Conservation (phyloP, 306 rosid species). For the Pyrus communis region DNA sequence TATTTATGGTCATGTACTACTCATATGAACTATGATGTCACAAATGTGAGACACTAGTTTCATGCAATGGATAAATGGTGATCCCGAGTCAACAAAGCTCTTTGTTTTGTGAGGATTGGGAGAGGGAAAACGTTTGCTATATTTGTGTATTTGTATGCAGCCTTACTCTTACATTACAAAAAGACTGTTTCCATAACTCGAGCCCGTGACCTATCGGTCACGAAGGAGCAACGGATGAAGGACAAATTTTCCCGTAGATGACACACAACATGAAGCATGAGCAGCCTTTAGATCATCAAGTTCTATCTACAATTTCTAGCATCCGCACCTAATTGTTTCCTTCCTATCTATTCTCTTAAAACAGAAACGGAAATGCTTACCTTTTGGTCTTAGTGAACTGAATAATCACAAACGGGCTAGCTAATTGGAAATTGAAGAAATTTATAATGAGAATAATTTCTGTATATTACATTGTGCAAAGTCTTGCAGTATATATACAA, state of each 20-base stretch:
- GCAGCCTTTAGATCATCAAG: not conserved
- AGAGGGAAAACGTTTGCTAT: too few relatives aligned
- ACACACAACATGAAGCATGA: not conserved
- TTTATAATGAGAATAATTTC: too few relatives aligned
- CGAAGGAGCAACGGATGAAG: not conserved
- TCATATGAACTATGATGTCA: not conserved
- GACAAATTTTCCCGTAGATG: not conserved
- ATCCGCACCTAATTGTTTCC: not conserved
- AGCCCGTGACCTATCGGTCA: too few relatives aligned
- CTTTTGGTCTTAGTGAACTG: not conserved
- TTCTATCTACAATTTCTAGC: not conserved
- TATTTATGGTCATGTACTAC: not conserved
- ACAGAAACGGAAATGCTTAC: not conserved
- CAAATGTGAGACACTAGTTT: not conserved
- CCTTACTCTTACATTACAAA: too few relatives aligned
- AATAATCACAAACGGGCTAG: not conserved
- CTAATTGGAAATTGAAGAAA: not conserved
- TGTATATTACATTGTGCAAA: too few relatives aligned
- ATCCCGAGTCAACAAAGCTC: accelerated
- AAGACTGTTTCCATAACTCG: too few relatives aligned
- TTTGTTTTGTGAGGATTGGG: too few relatives aligned
- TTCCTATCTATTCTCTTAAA: not conserved
- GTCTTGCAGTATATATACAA: too few relatives aligned
- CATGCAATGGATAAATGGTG: not conserved
- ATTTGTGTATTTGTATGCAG: too few relatives aligned